Evolutionary conservation across 2,329 filamentous ascomycete genomes (phyloP).

Genomic region (Emericellopsis cladophorae): DNA sequence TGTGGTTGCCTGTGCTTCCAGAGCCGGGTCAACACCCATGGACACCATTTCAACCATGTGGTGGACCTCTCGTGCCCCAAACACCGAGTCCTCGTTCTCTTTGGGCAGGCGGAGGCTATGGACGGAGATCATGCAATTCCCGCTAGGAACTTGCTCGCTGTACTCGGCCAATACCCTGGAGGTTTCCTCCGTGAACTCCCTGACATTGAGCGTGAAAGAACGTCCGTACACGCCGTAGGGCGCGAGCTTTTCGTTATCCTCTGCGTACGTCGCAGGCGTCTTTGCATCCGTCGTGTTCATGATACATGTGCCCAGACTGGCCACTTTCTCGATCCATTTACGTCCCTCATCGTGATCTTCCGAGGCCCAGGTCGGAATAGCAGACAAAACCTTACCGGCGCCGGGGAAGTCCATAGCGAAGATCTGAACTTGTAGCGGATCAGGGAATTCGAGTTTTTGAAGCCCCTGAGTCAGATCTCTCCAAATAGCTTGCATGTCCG

Average conservation of each 20-base stretch:
- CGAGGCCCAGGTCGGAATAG: conserved; percentile 1
- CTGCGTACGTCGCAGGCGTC: background rate
- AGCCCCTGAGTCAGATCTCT: too few relatives aligned
- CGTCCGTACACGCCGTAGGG: conserved; percentile 1
- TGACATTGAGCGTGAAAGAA: background rate
- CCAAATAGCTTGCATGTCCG: background rate
- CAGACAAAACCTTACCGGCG: background rate
- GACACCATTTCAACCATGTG: background rate
- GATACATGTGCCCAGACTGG: background rate
- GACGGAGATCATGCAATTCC: conserved; percentile 1
- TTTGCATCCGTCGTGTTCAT: background rate
- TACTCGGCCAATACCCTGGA: background rate
- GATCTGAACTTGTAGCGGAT: background rate
- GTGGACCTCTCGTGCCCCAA: background rate
- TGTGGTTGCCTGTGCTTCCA: background rate
- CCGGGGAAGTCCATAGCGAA: background rate
- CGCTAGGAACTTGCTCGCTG: background rate
- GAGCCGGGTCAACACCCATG: background rate
- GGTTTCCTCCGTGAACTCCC: background rate
- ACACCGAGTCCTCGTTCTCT: background rate
- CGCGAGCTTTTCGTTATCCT: background rate
- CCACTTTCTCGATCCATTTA: background rate
- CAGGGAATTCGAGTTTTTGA: background rate
- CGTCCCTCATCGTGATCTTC: background rate
- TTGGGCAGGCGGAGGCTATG: conserved; percentile 1